phyloP scores from a whole-genome alignment of 83 land plant species.

The Thuja plicata region DNA sequence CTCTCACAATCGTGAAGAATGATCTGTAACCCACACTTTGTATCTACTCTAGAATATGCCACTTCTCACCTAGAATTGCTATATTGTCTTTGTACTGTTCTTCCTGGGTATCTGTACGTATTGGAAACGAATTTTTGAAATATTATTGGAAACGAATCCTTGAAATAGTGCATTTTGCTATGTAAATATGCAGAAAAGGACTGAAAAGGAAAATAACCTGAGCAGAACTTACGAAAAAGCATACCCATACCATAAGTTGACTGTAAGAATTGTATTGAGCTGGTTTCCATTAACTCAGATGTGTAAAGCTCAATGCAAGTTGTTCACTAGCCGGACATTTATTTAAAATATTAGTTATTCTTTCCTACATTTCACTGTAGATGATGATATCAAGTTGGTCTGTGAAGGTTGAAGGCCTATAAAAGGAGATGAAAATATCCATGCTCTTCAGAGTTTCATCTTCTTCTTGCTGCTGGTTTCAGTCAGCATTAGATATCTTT shows the following conservation, averaged over 20 bases:
- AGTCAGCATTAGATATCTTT: too few species aligned
- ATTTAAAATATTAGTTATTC: neutral
- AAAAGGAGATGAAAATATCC: neutral
- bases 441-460: neutral
- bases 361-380: neutral
- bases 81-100: neutral
- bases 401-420: neutral
- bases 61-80: neutral
- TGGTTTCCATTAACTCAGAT: neutral
- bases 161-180: too few species aligned
- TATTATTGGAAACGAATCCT: neutral
- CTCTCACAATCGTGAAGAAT: too few species aligned
- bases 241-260: neutral
- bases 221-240: too few species aligned
- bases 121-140: neutral
- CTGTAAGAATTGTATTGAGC: neutral
- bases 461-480: neutral
- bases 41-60: too few species aligned
- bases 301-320: slow-evolving; percentile 2
- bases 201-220: too few species aligned
- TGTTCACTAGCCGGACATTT: neutral
- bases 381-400: neutral
- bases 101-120: neutral
- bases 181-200: too few species aligned
- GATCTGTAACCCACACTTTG: too few species aligned